Evolutionary conservation across 345 rosid species (phyloP).

Genomic region (Populus deltoides): DNA sequence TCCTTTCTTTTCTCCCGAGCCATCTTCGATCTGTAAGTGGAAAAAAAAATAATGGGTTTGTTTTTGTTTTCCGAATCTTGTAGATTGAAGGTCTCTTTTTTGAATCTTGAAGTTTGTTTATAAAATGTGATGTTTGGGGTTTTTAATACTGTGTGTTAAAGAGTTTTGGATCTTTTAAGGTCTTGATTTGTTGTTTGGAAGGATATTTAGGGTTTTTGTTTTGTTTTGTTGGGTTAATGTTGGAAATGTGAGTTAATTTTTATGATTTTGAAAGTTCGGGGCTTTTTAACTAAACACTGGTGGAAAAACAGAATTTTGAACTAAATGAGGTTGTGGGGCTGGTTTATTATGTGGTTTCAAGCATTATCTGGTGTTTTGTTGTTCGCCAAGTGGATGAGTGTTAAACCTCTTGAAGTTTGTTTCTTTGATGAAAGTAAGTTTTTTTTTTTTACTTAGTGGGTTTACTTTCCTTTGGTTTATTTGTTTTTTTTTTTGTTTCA

Average conservation of each 20-base stretch:
- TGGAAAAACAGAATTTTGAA: not conserved
- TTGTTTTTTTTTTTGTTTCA: conserved; percentile 21
- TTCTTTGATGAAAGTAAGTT: not conserved
- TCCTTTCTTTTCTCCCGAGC: conserved; percentile 8
- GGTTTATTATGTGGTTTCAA: not conserved
- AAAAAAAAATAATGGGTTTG: not conserved
- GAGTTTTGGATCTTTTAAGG: conserved; percentile 20
- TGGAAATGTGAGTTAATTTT: not conserved
- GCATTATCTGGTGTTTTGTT: not conserved
- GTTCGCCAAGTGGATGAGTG: too few relatives aligned
- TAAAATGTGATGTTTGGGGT: not conserved
- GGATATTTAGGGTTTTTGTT: conserved; percentile 9
- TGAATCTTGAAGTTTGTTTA: not conserved
- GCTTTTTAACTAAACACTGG: not conserved
- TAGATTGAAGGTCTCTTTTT: not conserved
- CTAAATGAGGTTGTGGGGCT: not conserved
- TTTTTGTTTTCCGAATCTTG: not conserved
- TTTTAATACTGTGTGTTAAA: not conserved
- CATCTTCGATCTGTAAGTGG: conserved; percentile 44
- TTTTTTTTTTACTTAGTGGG: not conserved
- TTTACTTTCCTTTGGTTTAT: not conserved
- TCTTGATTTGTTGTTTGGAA: conserved; percentile 14
- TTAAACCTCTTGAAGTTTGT: not conserved
- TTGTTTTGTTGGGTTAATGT: conserved; percentile 15
- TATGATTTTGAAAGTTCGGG: not conserved